Evolutionary conservation across 768 basidiomycete species (phyloP).

Genomic region (Phylloporus sp.): DNA sequence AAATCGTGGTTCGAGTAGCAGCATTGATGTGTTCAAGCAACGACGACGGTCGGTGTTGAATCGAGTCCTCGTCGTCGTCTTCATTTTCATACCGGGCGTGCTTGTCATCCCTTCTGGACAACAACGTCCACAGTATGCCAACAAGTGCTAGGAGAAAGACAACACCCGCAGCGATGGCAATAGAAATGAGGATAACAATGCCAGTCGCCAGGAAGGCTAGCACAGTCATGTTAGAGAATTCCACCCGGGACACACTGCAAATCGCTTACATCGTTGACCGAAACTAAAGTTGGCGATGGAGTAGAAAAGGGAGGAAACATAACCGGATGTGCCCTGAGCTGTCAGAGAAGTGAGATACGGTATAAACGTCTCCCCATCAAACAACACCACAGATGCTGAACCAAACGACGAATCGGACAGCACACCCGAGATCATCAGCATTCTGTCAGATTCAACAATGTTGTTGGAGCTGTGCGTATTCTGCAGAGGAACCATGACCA

Average conservation of each 20-base stretch:
- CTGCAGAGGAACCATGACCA: constrained; percentile 86
- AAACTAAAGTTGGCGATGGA: constrained; percentile 79
- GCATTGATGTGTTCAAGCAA: constrained; percentile 88
- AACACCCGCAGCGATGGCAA: constrained; percentile 92
- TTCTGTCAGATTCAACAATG: constrained; percentile 76
- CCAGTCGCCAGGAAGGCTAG: constrained; percentile 88
- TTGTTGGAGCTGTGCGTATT: constrained; percentile 65
- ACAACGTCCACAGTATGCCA: constrained; percentile 86
- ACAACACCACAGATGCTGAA: constrained; percentile 79
- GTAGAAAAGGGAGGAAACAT: constrained; percentile 74
- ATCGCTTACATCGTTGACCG: constrained; percentile 55
- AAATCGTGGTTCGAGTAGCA: constrained; percentile 77
- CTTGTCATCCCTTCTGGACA: constrained; percentile 75
- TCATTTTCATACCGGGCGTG: constrained; percentile 60
- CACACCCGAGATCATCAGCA: constrained; percentile 84
- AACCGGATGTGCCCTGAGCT: constrained; percentile 60
- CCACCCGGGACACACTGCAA: background rate
- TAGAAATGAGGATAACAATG: constrained; percentile 93
- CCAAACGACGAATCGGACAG: constrained; percentile 67
- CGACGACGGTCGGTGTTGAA: constrained; percentile 78
- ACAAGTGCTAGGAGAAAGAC: constrained; percentile 83
- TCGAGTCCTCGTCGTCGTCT: constrained; percentile 70
- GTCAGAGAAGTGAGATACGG: constrained; percentile 77
- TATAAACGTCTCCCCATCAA: constrained; percentile 74
- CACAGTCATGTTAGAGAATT: constrained; percentile 4